These are phyloP conservation scores for Clonostachys sp. DNA, from an alignment of 2,329 filamentous ascomycete genomes.

Conservation along the genomic window DNA sequence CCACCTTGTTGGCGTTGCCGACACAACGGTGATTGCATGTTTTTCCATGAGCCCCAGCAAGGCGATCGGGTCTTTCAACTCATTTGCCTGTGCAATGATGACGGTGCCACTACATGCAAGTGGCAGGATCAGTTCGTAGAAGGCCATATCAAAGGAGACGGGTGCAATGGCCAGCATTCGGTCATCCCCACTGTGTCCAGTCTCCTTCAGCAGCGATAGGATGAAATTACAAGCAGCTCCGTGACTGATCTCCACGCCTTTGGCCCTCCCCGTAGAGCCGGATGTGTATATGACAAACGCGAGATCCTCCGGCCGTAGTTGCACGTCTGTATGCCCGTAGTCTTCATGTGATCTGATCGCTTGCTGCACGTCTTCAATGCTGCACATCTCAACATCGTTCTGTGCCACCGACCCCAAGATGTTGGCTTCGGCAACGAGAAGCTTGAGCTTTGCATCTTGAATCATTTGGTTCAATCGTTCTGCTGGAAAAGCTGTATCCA, in stretches of 20 bases:
- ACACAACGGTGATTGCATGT: constrained; percentile 8
- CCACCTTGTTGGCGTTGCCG: constrained; percentile 10
- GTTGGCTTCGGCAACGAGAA: constrained; percentile 4
- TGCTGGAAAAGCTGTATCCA: constrained; percentile 8
- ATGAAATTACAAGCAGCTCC: constrained; percentile 7
- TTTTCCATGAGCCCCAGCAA: constrained; percentile 4
- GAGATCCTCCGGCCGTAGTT: constrained; percentile 7
- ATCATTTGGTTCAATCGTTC: constrained; percentile 10
- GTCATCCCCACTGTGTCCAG: constrained; percentile 6
- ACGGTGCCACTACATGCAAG: constrained; percentile 7
- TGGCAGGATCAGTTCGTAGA: constrained; percentile 9
- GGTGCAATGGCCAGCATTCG: constrained; percentile 8
- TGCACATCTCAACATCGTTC: neutral
- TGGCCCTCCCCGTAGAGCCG: constrained; percentile 23
- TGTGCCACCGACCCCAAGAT: neutral
- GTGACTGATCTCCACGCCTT: constrained; percentile 27
- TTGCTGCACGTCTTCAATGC: neutral
- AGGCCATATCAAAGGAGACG: constrained; percentile 11
- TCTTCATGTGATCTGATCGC: neutral
- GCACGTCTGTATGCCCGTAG: neutral
- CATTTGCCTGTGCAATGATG: constrained; percentile 6
- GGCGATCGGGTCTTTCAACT: constrained; percentile 5
- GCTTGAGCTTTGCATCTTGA: constrained; percentile 5
- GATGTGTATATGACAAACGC: constrained; percentile 24
- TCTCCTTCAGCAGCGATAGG: constrained; percentile 3